phyloP scores from a whole-genome alignment of 805 yeast species.

The Scheffersomyces amazonensis region DNA sequence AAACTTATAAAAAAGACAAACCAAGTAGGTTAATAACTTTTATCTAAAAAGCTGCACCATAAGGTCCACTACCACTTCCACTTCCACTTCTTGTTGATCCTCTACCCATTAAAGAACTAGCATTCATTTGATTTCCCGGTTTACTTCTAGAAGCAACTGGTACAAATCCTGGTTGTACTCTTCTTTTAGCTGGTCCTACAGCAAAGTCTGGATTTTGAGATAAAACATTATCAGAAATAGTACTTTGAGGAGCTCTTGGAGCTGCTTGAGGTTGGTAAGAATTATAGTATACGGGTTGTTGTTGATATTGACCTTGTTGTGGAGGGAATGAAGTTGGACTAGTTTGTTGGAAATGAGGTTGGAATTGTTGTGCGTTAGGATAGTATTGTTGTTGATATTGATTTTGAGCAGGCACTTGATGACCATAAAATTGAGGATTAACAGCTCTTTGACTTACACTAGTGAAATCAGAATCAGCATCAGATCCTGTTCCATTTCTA shows the following conservation, averaged over 20 bases:
- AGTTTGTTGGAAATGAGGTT: constrained; percentile 10
- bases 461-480: constrained; percentile 64
- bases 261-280: constrained; percentile 15
- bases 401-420: constrained; percentile 4
- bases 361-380: constrained; percentile 14
- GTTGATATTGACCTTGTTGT: constrained; percentile 5
- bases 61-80: constrained; percentile 17
- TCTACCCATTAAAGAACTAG: constrained; percentile 5
- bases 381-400: constrained; percentile 12
- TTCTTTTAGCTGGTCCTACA: constrained; percentile 22
- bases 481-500: constrained; percentile 22
- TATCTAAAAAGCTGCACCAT: constrained; percentile 9
- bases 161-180: constrained; percentile 17
- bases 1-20: background rate
- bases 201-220: constrained; percentile 40
- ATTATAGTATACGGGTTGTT: constrained; percentile 7
- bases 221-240: constrained; percentile 37
- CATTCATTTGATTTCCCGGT: background rate
- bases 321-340: constrained; percentile 16
- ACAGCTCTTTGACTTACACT: constrained; percentile 76
- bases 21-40: background rate
- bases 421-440: constrained; percentile 49
- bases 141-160: constrained; percentile 17
- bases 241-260: constrained; percentile 20
- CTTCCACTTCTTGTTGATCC: constrained; percentile 6